Base-by-base conservation (phyloP, 1,139 yeast species). In the Yamadazyma pseudoaaseri region DNA sequence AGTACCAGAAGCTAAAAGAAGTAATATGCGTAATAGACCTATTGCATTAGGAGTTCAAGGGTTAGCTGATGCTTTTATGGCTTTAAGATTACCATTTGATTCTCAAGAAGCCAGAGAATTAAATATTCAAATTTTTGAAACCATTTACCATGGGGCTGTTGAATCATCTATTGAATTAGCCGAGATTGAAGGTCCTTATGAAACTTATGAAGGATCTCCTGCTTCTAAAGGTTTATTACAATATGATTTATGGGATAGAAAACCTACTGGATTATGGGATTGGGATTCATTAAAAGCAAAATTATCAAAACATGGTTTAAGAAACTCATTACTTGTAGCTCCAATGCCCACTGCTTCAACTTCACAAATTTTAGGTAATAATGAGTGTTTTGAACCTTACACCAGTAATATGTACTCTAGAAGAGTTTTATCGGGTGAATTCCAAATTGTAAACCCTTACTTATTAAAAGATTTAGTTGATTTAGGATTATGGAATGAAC, bases 321-420 rank as follows among this genome's bases (percentile, higher is more conserved):
- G 81, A 52, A 76, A 76, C 58, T 76, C 81, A n/a, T 59, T 76
- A 31, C 62, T 76, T 41, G 77, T 76, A 38, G 82, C 81, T 2
- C 81, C 81, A 39, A 76, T 76, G 82, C 82, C 82, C 29, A 76
- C 82, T 35, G 82, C 82, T 16, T 75, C 81, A 11, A 76, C 81
- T 7, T 76, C 81, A 3, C 82, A 76, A 56, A 76, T 76, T 36
- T 64, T 76, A 47, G 81, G 81, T 43, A 70, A 67, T 54, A 76
- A 74, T 50, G 82, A 76, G 56, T 76, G 81, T 57, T 76, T 76
- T 51, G 82, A 76, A 54, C 82, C 82, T 23, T 73, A 65, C 54
- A 76, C 82, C 18, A 75, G 81, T 11, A 76, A 76, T 52, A 67
- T 76, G 42, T 76, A 76, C 52, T 68, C 76, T 21, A 69, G 82